These are phyloP conservation scores for Bondarzewia mesenterica DNA, from an alignment of 1,284 basidiomycete species.

Conservation along the genomic window DNA sequence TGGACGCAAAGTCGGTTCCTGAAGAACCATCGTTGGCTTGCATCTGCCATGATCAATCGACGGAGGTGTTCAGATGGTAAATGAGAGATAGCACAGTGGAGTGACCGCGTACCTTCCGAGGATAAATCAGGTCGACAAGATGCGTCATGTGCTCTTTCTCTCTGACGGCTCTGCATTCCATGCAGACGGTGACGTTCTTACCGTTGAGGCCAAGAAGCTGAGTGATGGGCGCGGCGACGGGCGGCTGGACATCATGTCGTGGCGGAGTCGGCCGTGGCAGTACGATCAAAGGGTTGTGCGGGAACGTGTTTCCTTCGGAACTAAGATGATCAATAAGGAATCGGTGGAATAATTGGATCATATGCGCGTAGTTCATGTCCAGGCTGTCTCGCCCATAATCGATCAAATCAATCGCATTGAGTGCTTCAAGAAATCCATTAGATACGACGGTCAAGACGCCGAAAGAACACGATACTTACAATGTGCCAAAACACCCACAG, in stretches of 20 bases:
- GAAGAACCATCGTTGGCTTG: too few species aligned
- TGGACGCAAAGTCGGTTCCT: slow-evolving; percentile 52
- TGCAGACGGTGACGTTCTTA: slow-evolving; percentile 70
- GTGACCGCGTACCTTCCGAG: slow-evolving; percentile 53
- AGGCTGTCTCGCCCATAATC: slow-evolving; percentile 77
- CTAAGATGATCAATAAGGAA: slow-evolving; percentile 83
- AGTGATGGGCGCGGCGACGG: slow-evolving; percentile 59
- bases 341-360: slow-evolving; percentile 93
- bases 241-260: slow-evolving; percentile 18
- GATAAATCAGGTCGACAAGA: slow-evolving; percentile 85
- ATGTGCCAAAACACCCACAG: slow-evolving; percentile 76
- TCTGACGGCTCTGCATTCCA: slow-evolving; percentile 62
- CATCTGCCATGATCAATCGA: neutral
- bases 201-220: slow-evolving; percentile 77
- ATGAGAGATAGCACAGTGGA: neutral
- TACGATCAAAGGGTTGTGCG: slow-evolving; percentile 49
- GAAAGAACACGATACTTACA: slow-evolving; percentile 39
- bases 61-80: too few species aligned
- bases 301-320: slow-evolving; percentile 58
- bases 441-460: too few species aligned
- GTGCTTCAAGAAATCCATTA: too few species aligned
- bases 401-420: slow-evolving; percentile 82
- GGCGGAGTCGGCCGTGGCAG: slow-evolving; percentile 18
- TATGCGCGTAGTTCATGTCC: slow-evolving; percentile 73
- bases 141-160: slow-evolving; percentile 74